Conservation (phyloP, 345 rosid species). For the Clausena lansium region DNA sequence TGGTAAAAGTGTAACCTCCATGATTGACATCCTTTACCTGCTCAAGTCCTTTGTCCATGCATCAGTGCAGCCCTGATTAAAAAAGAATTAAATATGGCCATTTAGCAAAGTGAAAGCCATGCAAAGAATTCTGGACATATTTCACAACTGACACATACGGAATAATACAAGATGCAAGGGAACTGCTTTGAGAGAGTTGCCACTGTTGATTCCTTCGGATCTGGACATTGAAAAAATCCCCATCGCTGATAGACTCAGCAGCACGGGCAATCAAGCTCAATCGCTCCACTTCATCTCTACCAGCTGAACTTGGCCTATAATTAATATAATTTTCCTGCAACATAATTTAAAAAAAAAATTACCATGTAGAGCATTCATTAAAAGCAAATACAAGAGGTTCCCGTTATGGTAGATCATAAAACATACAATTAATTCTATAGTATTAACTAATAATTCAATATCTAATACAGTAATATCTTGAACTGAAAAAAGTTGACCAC, state of each 20-base stretch:
- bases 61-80: slow-evolving; percentile 70
- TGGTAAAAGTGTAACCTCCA: background rate
- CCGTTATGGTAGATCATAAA: background rate
- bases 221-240: slow-evolving; percentile 90
- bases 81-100: slow-evolving; percentile 20
- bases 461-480: background rate
- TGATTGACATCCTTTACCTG: slow-evolving; percentile 46
- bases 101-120: background rate
- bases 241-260: slow-evolving; percentile 91
- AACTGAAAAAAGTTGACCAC: background rate
- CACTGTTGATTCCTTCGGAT: slow-evolving; percentile 93
- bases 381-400: background rate
- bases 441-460: background rate
- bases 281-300: slow-evolving; percentile 76
- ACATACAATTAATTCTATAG: background rate
- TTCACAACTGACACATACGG: slow-evolving; percentile 63
- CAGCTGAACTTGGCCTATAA: slow-evolving; percentile 67
- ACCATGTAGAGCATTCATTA: background rate
- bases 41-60: slow-evolving; percentile 86
- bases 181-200: slow-evolving; percentile 84
- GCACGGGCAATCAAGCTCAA: slow-evolving; percentile 79
- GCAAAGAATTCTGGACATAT: slow-evolving; percentile 1
- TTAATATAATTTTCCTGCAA: slow-evolving; percentile 95
- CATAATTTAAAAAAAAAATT: background rate
- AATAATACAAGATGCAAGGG: slow-evolving; percentile 74